These are phyloP conservation scores for Colletotrichum tamarilloi DNA, from an alignment of 2,329 filamentous ascomycete genomes.

Conservation along the genomic window DNA sequence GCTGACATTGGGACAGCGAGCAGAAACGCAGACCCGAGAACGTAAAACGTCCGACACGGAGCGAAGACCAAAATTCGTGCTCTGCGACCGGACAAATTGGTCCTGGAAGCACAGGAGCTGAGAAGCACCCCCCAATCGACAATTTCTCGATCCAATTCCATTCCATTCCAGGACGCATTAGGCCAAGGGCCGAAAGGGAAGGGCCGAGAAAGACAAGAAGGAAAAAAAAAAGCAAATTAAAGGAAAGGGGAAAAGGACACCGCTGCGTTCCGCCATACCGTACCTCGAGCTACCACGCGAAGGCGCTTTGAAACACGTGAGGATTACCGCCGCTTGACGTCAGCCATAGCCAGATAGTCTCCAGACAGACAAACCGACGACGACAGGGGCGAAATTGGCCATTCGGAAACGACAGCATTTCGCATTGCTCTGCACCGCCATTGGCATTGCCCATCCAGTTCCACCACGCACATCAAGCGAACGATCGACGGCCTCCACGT, in stretches of 20 bases:
- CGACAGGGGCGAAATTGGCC: conserved; percentile 9
- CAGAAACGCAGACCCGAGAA: background rate
- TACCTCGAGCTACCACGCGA: conserved; percentile 8
- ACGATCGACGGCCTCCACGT: conserved; percentile 3
- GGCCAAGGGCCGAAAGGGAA: conserved; percentile 29
- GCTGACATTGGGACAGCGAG: conserved; percentile 12
- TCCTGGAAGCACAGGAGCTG: background rate
- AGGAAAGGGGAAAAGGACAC: background rate
- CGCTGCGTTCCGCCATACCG: background rate
- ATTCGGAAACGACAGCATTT: conserved; percentile 5
- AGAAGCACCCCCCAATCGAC: background rate
- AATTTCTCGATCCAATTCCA: conserved; percentile 5
- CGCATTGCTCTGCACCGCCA: conserved; percentile 2
- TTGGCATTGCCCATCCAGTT: background rate
- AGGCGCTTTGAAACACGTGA: conserved; percentile 29
- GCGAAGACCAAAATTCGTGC: background rate
- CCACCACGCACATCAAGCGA: background rate
- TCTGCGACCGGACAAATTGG: background rate
- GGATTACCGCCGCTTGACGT: conserved; percentile 25
- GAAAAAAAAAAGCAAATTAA: background rate
- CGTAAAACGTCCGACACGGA: background rate
- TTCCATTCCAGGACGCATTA: conserved; percentile 9
- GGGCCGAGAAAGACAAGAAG: background rate
- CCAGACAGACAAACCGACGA: background rate
- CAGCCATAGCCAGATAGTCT: conserved; percentile 1